These are phyloP conservation scores for Xerocomus minutiporus DNA, from an alignment of 1,284 basidiomycete genomes.

Conservation along the genomic window DNA sequence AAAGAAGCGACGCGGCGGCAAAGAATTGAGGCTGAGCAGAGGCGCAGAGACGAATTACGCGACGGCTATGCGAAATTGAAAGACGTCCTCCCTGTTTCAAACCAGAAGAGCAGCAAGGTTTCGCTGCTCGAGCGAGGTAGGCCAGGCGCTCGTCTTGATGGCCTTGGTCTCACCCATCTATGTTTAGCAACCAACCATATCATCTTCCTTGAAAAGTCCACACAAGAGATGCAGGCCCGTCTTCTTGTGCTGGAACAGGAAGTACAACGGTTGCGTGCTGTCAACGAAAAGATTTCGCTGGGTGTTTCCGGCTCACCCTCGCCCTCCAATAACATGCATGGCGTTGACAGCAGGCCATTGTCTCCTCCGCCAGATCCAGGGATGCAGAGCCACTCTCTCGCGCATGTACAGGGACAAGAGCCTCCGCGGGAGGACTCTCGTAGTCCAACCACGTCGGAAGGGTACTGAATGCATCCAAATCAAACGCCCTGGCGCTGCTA, in stretches of 20 bases:
- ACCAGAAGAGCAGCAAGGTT: conserved; percentile 88
- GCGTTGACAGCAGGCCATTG: conserved; percentile 51
- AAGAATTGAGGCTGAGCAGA: conserved; percentile 81
- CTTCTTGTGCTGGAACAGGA: conserved; percentile 61
- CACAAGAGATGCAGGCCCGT: conserved; percentile 63
- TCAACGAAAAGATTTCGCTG: conserved; percentile 78
- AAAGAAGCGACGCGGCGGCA: conserved; percentile 80
- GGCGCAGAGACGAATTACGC: conserved; percentile 79
- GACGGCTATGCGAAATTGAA: conserved; percentile 85
- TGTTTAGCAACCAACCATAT: conserved; percentile 69
- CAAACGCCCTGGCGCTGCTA: conserved; percentile 12
- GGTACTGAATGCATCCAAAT: conserved; percentile 24
- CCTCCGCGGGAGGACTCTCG: conserved; percentile 55
- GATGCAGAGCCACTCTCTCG: conserved; percentile 43
- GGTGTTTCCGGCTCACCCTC: conserved; percentile 52
- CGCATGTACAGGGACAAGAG: conserved; percentile 51
- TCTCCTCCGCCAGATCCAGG: conserved; percentile 59
- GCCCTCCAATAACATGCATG: conserved; percentile 34
- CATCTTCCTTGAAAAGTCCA: conserved; percentile 60
- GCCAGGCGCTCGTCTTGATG: conserved; percentile 14
- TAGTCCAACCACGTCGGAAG: conserved; percentile 60
- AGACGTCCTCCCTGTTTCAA: conserved; percentile 77
- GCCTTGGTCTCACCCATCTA: conserved; percentile 10
- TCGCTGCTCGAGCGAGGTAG: conserved; percentile 79
- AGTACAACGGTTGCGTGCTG: conserved; percentile 58